Conservation (phyloP, 108 stramenopile species). For the Cyclotella baltica region DNA sequence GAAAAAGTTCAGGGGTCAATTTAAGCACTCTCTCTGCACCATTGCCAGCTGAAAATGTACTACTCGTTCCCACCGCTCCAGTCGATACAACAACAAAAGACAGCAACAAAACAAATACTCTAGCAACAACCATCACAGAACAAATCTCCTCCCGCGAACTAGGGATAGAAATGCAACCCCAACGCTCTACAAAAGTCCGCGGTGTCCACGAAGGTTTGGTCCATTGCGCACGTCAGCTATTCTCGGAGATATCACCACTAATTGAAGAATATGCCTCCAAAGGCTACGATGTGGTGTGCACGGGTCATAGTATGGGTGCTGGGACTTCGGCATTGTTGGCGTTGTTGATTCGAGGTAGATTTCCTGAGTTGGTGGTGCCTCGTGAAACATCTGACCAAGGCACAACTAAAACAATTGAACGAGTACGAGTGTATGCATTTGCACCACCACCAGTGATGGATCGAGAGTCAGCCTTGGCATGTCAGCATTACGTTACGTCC, state of each 20-base stretch:
- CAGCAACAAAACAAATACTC: neutral
- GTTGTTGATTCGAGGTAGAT: constrained; percentile 62
- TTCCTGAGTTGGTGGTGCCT: constrained; percentile 48
- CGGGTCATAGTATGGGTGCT: constrained; percentile 74
- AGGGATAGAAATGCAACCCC: constrained; percentile 49
- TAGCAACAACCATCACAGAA: neutral
- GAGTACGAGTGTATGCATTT: constrained; percentile 74
- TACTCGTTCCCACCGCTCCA: constrained; percentile 20
- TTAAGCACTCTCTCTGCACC: constrained; percentile 1
- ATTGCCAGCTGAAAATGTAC: constrained; percentile 20
- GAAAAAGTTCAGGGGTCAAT: neutral
- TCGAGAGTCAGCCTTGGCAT: constrained; percentile 63
- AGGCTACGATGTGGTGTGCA: constrained; percentile 55
- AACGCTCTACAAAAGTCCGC: constrained; percentile 44
- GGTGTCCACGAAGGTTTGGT: constrained; percentile 56
- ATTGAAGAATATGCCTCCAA: constrained; percentile 57
- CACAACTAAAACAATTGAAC: neutral
- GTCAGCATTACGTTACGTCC: constrained; percentile 61
- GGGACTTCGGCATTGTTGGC: constrained; percentile 63
- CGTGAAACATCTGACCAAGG: neutral
- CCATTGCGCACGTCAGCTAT: constrained; percentile 52
- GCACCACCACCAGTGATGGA: constrained; percentile 79
- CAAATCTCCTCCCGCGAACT: neutral
- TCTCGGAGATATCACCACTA: constrained; percentile 49
- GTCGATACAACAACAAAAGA: neutral